Evolutionary conservation across 306 rosid genomes (phyloP), one percentile per base, ranked within the genome.

Genomic region (peach (Prunus persica)): DNA sequence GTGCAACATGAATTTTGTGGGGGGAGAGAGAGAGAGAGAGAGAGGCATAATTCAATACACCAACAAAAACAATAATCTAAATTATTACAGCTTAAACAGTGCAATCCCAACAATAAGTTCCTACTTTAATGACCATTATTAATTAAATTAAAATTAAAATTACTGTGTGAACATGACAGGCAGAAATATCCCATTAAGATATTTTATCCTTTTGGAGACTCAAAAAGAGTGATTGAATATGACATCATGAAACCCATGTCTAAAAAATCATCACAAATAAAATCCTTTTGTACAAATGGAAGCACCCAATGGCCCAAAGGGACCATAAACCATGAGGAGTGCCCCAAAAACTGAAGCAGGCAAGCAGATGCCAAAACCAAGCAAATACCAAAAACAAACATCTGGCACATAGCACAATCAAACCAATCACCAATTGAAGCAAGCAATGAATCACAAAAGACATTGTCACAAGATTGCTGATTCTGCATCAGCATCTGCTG

Each of bases 341-440:
- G 73, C 73, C 73, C 73, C 45, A 15, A 51, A 50, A 11, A 24
- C 1, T 19, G 12, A 8, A 60, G 46, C 24, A 34, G 47, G 16
- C 25, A 30, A 73, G 38, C 25, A 73, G 68, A 60, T 73, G 46
- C 77, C 77, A 45, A 73, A 72, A 38, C 67, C 55, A 57, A 71
- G n/a, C 61, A 11, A 60, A 60, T 11, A 60, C 18, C 19, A 32
- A 43, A 19, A 49, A 65, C 46, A 62, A 7, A 38, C 52, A 18
- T 43, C 68, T 16, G 77, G 22, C 81, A 56, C 38, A 46, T 32
- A 27, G n/a, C 73, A 28, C 55, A 27, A 24, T 43, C 54, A 20
- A 61, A 56, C 63, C 27, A 19, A 9, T 52, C 6, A 52, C 57
- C 57, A 28, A 62, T 62, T 62, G 5, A 62, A 62, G 67, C 45